A percentile compares a stretch with the other conserved stretches of the same genome.
Evolutionary conservation across 1,284 basidiomycete genomes (phyloP).

Genomic region (Cystobasidiaceae sp.): DNA sequence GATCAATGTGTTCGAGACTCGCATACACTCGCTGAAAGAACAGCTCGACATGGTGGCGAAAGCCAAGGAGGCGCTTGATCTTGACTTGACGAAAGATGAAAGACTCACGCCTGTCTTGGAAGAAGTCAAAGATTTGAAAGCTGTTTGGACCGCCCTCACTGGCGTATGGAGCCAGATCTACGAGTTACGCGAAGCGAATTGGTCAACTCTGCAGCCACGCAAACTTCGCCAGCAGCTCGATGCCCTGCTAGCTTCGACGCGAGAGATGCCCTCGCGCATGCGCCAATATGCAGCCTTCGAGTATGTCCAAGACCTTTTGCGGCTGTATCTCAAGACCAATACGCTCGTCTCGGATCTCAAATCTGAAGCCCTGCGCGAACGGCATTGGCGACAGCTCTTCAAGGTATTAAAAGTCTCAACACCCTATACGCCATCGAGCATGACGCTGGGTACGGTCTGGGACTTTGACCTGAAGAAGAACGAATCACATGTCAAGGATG

Average conservation of each 20-base stretch:
- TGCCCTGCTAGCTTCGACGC: slow-evolving; percentile 78
- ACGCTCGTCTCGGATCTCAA: slow-evolving; percentile 84
- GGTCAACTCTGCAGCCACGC: slow-evolving; percentile 84
- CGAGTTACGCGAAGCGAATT: slow-evolving; percentile 80
- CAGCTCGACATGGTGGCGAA: slow-evolving; percentile 89
- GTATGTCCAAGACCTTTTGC: slow-evolving; percentile 88
- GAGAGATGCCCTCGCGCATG: slow-evolving; percentile 99
- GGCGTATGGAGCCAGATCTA: slow-evolving; percentile 92
- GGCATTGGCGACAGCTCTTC: slow-evolving; percentile 98
- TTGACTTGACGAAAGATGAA: slow-evolving; percentile 83
- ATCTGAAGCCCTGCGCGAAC: slow-evolving; percentile 92
- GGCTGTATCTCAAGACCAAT: slow-evolving; percentile 83
- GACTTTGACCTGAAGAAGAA: slow-evolving; percentile 94
- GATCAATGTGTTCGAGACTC: slow-evolving; percentile 87
- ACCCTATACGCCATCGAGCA: slow-evolving; percentile 54
- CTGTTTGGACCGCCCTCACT: slow-evolving; percentile 96
- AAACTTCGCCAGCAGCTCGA: slow-evolving; percentile 94
- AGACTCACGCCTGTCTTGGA: slow-evolving; percentile 89
- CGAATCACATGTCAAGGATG: slow-evolving; percentile 82
- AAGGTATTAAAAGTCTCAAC: slow-evolving; percentile 63
- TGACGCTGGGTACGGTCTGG: slow-evolving; percentile 95
- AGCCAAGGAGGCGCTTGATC: slow-evolving; percentile 93
- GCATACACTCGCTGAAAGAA: slow-evolving; percentile 80
- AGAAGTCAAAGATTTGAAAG: slow-evolving; percentile 91
- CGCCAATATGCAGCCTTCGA: slow-evolving; percentile 98